A percentile compares a stretch with the other conserved stretches of the same genome.
Evolutionary conservation across 1,284 basidiomycete genomes (phyloP).

Genomic region (Ustilago nuda): DNA sequence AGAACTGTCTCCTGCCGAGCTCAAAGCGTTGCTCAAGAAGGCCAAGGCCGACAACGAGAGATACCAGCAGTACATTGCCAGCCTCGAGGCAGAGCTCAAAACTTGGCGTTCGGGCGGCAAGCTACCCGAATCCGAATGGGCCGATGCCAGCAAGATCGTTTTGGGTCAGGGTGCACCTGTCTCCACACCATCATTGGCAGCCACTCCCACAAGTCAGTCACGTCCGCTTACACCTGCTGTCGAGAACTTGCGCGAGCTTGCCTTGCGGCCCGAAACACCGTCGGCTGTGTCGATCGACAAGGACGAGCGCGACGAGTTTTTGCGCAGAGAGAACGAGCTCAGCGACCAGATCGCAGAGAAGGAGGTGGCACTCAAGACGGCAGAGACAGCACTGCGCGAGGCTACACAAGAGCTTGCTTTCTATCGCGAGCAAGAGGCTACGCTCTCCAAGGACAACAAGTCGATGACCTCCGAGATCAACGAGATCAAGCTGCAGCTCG

Average conservation of each 20-base stretch:
- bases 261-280: slow-evolving; percentile 73
- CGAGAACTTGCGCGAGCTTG: slow-evolving; percentile 78
- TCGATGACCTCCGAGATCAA: slow-evolving; percentile 75
- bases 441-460: slow-evolving; percentile 60
- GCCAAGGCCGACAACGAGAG: slow-evolving; percentile 86
- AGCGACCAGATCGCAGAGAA: slow-evolving; percentile 91
- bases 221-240: slow-evolving; percentile 80
- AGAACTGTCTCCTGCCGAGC: slow-evolving; percentile 94
- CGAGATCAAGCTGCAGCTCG: slow-evolving; percentile 89
- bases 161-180: slow-evolving; percentile 60
- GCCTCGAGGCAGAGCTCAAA: slow-evolving; percentile 89
- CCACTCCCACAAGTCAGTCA: slow-evolving; percentile 43
- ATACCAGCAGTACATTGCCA: slow-evolving; percentile 87
- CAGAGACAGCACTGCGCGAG: slow-evolving; percentile 69
- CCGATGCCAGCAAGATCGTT: slow-evolving; percentile 76
- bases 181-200: slow-evolving; percentile 59
- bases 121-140: slow-evolving; percentile 88
- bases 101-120: slow-evolving; percentile 89
- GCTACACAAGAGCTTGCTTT: slow-evolving; percentile 82
- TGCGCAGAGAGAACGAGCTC: slow-evolving; percentile 95
- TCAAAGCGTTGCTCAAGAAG: slow-evolving; percentile 91
- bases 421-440: slow-evolving; percentile 82
- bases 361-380: slow-evolving; percentile 68
- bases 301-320: slow-evolving; percentile 97
- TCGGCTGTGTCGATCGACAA: slow-evolving; percentile 87